A percentile compares a stretch with the other conserved stretches of the same genome.
These are phyloP conservation scores for Aspergillus terreus DNA, from an alignment of 2,329 filamentous ascomycete genomes.

Conservation along the genomic window DNA sequence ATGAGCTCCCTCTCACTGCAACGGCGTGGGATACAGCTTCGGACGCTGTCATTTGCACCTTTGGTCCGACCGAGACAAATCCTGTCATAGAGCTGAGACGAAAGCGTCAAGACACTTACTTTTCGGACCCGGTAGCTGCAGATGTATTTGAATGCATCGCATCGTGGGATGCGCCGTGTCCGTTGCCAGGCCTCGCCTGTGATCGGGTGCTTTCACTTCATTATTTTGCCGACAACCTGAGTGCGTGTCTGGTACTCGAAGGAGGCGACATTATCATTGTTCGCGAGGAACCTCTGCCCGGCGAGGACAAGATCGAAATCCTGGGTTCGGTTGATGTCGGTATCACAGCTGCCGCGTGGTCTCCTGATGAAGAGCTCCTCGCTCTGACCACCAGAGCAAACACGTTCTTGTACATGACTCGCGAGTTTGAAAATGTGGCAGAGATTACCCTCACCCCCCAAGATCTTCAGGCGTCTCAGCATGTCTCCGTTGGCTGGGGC, in stretches of 20 bases:
- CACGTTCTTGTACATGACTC: slow-evolving; percentile 87
- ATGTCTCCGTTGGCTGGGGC: slow-evolving; percentile 96
- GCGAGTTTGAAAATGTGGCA: slow-evolving; percentile 78
- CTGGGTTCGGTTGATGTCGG: slow-evolving; percentile 91
- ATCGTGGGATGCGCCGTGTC: slow-evolving; percentile 84
- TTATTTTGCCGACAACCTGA: slow-evolving; percentile 75
- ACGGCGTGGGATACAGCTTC: slow-evolving; percentile 80
- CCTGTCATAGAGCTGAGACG: slow-evolving; percentile 70
- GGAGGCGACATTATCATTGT: slow-evolving; percentile 89
- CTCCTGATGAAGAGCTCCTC: slow-evolving; percentile 88
- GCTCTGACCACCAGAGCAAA: slow-evolving; percentile 74
- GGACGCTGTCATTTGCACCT: slow-evolving; percentile 75
- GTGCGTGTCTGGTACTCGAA: slow-evolving; percentile 76
- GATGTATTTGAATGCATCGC: slow-evolving; percentile 57
- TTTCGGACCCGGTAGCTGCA: slow-evolving; percentile 39
- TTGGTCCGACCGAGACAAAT: slow-evolving; percentile 71
- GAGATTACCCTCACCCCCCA: slow-evolving; percentile 69
- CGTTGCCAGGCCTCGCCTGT: slow-evolving; percentile 67
- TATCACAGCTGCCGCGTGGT: slow-evolving; percentile 87
- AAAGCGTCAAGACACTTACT: slow-evolving; percentile 32
- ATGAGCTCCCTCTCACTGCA: slow-evolving; percentile 64
- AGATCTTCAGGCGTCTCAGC: slow-evolving; percentile 81
- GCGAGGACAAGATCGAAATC: slow-evolving; percentile 84
- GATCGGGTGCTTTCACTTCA: slow-evolving; percentile 78
- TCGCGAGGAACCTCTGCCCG: slow-evolving; percentile 63